A percentile compares a stretch with the other conserved stretches of the same genome.
phyloP scores from a whole-genome alignment of 495 filamentous ascomycete species.

The Trichoderma reesei region DNA sequence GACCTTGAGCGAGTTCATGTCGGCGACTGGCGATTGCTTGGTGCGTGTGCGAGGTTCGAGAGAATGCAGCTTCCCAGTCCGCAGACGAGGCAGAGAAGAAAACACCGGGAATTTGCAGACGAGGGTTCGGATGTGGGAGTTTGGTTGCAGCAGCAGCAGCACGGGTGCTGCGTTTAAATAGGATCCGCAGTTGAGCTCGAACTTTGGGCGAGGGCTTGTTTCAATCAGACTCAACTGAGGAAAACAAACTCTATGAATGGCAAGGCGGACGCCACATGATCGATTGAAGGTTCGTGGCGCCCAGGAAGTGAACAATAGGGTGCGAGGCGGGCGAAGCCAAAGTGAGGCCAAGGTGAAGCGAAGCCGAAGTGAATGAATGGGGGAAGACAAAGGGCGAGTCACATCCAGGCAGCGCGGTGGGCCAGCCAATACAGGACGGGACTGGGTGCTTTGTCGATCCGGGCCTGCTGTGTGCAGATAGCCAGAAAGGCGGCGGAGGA shows the following conservation, averaged over 20 bases:
- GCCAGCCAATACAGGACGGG: not conserved
- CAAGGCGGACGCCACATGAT: conserved; percentile 9
- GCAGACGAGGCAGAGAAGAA: not conserved
- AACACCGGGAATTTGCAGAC: not conserved
- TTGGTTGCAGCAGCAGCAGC: not conserved
- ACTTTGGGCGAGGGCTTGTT: not conserved
- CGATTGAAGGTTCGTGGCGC: not conserved
- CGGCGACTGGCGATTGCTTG: not conserved
- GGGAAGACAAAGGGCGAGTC: not conserved
- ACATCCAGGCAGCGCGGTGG: not conserved
- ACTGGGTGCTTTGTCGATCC: not conserved
- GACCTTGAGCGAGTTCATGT: conserved; percentile 23
- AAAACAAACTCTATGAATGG: conserved; percentile 6
- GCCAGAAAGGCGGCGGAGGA: not conserved
- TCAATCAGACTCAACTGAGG: conserved; percentile 1
- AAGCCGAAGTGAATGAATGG: too few relatives aligned
- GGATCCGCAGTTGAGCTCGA: not conserved
- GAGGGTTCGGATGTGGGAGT: not conserved
- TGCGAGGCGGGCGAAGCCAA: not conserved
- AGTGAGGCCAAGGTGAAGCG: not conserved
- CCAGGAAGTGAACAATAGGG: not conserved
- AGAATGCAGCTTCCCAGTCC: not conserved
- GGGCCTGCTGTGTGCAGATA: not conserved
- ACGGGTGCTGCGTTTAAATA: not conserved
- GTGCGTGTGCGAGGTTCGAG: not conserved